Base-by-base conservation (phyloP, 805 yeast genomes). In the Grigorovia humatica region DNA sequence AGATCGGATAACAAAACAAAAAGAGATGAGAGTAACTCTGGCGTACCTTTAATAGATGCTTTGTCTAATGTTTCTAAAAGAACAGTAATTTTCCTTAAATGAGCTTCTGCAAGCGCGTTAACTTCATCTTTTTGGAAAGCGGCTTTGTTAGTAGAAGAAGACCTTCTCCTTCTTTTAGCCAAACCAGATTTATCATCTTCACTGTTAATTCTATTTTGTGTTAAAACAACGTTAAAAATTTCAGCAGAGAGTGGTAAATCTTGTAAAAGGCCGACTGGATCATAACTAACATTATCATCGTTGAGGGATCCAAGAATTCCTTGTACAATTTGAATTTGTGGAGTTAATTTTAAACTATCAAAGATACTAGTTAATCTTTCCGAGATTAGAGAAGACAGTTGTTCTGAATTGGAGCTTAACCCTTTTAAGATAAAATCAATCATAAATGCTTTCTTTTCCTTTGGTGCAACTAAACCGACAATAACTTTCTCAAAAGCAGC, bases 51-150 rank as follows among this genome's bases (percentile, higher is more conserved):
- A 11, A 67, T 58, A 11, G n/a, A 12, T 15, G 58, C 60, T 52
- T 71, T 73, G 59, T 90, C 96, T 48, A 90, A 70, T 2, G 90
- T 76, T 64, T 93, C 98, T 57, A 93, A 73, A 20, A 89, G 73
- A 27, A 85, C 70, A 1, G 97, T 87, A 40, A 90, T 74, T 60
- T 83, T 88, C 59, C 80, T 81, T 65, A 90, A 71, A 63, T 90
- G 96, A 15, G 72, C 67, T 49, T 88, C 83, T 0, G 97, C 97
- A 66, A 87, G 74, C 48, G 74, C 77, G 12, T 84, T 80, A 46
- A 90, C 77, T 52, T 81, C 85, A 51, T 83, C 85, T 52, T 71
- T 74, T 71, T 81, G 78, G 51, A 83, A 80, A 74, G 83, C 77
- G n/a, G 83, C 84, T 60, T 82, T 89, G 62, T 80, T 83, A 1